phyloP scores from a whole-genome alignment of 352 stramenopile species.

The Phytophthora constricta region DNA sequence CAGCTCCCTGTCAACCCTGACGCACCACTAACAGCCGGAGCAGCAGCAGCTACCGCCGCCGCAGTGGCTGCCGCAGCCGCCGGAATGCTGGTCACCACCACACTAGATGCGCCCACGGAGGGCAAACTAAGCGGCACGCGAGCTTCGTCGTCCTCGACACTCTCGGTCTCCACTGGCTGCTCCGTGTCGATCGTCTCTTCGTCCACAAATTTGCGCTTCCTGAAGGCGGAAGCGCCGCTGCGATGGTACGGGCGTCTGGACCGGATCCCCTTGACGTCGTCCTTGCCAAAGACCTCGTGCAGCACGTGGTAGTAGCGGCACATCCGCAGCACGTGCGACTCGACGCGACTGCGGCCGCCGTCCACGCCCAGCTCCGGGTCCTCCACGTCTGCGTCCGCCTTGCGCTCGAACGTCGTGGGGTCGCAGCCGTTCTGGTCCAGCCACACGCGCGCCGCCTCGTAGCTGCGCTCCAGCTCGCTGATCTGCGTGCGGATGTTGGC shows the following conservation, averaged over 20 bases:
- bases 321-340: conserved; percentile 62
- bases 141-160: background rate
- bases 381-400: conserved; percentile 21
- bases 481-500: conserved; percentile 86
- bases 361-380: conserved; percentile 10
- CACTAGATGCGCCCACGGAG: background rate
- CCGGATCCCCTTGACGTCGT: conserved; percentile 33
- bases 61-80: background rate
- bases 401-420: conserved; percentile 25
- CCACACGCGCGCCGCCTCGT: conserved; percentile 61
- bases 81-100: background rate
- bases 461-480: conserved; percentile 75
- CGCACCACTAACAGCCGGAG: conserved; percentile 2
- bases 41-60: background rate
- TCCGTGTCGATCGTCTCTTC: background rate
- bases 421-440: conserved; percentile 55
- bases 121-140: conserved; percentile 1
- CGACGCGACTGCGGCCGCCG: conserved; percentile 28
- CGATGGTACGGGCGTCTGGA: conserved; percentile 36
- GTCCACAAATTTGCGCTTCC: conserved; percentile 19
- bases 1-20: conserved; percentile 22
- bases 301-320: conserved; percentile 80
- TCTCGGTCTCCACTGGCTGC: background rate
- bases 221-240: background rate
- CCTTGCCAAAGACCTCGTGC: conserved; percentile 59